Base-by-base conservation (phyloP, 1,284 basidiomycete species). In the Cystobasidium sp. region DNA sequence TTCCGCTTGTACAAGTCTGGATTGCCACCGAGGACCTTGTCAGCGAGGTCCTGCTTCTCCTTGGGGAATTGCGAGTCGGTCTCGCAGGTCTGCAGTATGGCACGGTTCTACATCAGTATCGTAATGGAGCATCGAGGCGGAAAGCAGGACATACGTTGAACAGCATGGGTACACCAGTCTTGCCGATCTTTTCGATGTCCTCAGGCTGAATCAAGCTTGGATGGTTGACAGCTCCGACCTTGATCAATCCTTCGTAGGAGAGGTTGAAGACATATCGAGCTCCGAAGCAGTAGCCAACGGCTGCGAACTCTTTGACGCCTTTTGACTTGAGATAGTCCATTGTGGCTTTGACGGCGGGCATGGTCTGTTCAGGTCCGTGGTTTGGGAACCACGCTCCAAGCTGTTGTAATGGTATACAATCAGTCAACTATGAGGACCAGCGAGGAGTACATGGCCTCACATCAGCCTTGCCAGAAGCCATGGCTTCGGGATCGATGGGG, bases 261-360 rank as follows among this genome's bases (percentile, higher is more conserved):
- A 91, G 85, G 76, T 91, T 86, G 80, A 91, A 90, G 52, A 85
- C 83, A 71, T 88, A 88, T 66, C 88, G 87, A 41, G 70, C 90
- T 49, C 90, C 90, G 76, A 88, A 89, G 83, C 90, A 91, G 82
- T 88, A 91, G 1, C 89, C 89, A 0, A 86, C 87, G 0, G 88
- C 88, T 24, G 84, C 88, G 75, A 90, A 86, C n/a, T 81, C 79
- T 3, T 84, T 87, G 47, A 90, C 83, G 0, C 90, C 89, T 68
- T 85, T 80, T 18, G 82, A 85, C 78, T 87, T 88, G 55, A 91
- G 84, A 0, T 83, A 86, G 0, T 80, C 81, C 52, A 90, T 84
- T 72, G 89, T 86, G 24, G 85, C 86, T 80, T 90, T 85, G 55
- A 91, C 78, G 1, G 78, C 53, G 0, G 87, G 85, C n/a, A 86